These are phyloP conservation scores for Fraxinus xanthoxyloides DNA, from an alignment of 305 asterid genomes.

Conservation along the genomic window DNA sequence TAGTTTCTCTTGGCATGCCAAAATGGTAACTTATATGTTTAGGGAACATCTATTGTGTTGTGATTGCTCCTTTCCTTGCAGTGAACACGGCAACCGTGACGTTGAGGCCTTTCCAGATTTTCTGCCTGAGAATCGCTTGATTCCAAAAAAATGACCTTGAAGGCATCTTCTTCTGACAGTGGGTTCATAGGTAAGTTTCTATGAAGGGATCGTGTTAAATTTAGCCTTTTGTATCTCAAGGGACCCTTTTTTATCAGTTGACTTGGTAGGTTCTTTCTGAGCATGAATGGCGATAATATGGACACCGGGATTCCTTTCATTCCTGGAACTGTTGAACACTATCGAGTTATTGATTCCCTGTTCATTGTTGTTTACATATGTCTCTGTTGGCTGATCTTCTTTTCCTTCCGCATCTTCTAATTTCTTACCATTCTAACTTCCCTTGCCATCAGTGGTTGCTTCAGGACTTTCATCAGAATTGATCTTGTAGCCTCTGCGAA, in stretches of 20 bases:
- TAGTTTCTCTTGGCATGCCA: neutral
- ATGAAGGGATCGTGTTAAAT: conserved; percentile 34
- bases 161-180: conserved; percentile 71
- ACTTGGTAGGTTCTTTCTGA: conserved; percentile 31
- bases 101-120: conserved; percentile 50
- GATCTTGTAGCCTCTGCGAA: conserved; percentile 68
- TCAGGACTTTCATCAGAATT: conserved; percentile 43
- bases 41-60: conserved; percentile 29
- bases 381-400: conserved; percentile 45
- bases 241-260: conserved; percentile 17
- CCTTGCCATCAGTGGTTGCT: conserved; percentile 52
- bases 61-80: conserved; percentile 38
- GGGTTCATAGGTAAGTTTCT: conserved; percentile 57
- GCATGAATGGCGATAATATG: conserved; percentile 39
- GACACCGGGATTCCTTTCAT: conserved; percentile 69
- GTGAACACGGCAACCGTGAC: conserved; percentile 70
- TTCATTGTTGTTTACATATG: conserved; percentile 63
- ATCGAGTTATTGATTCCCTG: conserved; percentile 84
- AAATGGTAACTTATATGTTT: conserved; percentile 22
- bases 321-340: conserved; percentile 51
- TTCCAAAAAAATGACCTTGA: conserved; percentile 56
- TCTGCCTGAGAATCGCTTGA: conserved; percentile 65
- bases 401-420: conserved; percentile 21
- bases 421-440: conserved; percentile 24
- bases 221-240: conserved; percentile 44